Conservation (phyloP, 2,329 filamentous ascomycete species). For the Colletotrichum tropicicola region DNA sequence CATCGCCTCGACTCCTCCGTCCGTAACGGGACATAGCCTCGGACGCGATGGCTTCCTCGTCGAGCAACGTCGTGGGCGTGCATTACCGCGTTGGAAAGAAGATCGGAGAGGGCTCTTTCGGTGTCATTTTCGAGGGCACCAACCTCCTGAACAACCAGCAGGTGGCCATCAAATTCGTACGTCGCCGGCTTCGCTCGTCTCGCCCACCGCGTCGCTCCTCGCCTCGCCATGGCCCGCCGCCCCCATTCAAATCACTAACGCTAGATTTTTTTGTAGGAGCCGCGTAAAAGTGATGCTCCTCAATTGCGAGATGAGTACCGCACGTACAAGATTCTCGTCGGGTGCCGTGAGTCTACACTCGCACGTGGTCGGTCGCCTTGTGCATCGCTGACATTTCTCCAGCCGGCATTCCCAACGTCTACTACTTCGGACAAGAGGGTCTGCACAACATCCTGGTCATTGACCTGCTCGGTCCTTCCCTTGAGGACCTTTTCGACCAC, state of each 20-base stretch:
- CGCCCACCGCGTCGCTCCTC: neutral
- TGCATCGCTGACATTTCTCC: constrained; percentile 30
- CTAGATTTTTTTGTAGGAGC: constrained; percentile 73
- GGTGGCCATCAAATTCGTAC: constrained; percentile 98
- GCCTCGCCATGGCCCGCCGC: neutral
- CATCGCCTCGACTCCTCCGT: constrained; percentile 17
- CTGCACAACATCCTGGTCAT: constrained; percentile 99
- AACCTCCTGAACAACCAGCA: constrained; percentile 99
- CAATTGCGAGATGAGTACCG: constrained; percentile 98
- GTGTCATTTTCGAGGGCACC: constrained; percentile 98
- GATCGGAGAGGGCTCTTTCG: constrained; percentile 98
- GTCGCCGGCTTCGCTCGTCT: constrained; percentile 46
- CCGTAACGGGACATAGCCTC: constrained; percentile 34
- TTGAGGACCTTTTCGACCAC: constrained; percentile 97
- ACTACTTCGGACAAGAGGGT: constrained; percentile 98
- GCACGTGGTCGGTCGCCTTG: neutral
- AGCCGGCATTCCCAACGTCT: constrained; percentile 99
- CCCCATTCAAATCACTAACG: constrained; percentile 11
- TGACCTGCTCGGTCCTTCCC: constrained; percentile 90
- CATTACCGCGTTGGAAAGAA: constrained; percentile 99
- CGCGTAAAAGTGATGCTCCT: constrained; percentile 96
- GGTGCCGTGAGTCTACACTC: constrained; percentile 82
- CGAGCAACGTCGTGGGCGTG: constrained; percentile 97
- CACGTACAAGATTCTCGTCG: constrained; percentile 99
- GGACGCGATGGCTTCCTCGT: constrained; percentile 80